phyloP scores from a whole-genome alignment of 805 yeast genomes.

The Teunomyces kruisii region DNA sequence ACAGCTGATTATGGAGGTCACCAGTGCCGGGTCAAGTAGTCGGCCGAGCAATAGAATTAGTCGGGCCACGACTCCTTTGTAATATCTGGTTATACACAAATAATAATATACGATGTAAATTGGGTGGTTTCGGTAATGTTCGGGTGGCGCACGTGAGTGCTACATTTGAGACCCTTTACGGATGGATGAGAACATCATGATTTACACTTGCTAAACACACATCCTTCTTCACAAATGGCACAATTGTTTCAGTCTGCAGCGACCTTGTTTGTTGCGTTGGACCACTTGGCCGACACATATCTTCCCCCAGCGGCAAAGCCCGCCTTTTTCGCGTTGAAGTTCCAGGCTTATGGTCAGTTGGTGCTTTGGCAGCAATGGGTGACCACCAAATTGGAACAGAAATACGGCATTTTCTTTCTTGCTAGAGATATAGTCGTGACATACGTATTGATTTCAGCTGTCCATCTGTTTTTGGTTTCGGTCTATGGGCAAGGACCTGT shows the following conservation, averaged over 20 bases:
- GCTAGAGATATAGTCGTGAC: conserved; percentile 23
- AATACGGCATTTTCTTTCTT: background rate
- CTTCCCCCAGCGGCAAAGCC: background rate
- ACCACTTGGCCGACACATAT: background rate
- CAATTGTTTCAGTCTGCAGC: background rate
- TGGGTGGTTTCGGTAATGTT: too few species aligned
- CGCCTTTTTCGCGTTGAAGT: background rate
- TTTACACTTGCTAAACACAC: background rate
- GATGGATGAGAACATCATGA: too few species aligned
- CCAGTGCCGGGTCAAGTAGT: conserved; percentile 27
- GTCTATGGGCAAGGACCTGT: conserved; percentile 20
- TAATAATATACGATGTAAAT: background rate
- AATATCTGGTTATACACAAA: background rate
- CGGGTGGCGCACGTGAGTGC: background rate
- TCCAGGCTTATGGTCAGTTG: background rate
- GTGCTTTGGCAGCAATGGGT: background rate
- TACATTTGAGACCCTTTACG: too few species aligned
- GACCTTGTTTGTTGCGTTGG: background rate
- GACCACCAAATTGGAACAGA: background rate
- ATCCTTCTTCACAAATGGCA: background rate
- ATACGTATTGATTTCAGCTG: conserved; percentile 12
- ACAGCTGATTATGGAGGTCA: conserved; percentile 26
- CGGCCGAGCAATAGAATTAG: conserved; percentile 38
- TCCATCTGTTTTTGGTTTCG: conserved; percentile 8
- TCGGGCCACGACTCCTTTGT: conserved; percentile 40